Conservation (phyloP, 768 basidiomycete species). For the Lyophyllum semitale region DNA sequence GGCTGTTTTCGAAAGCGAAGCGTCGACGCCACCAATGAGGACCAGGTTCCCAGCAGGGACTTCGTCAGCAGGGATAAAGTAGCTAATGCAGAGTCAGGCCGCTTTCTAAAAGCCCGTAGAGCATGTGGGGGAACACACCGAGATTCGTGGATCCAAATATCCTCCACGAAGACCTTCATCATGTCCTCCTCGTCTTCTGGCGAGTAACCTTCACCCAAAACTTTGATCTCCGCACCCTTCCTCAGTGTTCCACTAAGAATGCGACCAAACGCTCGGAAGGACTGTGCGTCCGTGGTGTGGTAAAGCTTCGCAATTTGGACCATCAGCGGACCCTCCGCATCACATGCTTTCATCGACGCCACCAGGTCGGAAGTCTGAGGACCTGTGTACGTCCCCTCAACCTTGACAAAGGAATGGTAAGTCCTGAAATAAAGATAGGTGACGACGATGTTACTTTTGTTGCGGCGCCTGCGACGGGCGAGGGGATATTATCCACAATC, state of each 20-base stretch:
- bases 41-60: conserved; percentile 92
- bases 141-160: conserved; percentile 89
- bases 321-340: conserved; percentile 86
- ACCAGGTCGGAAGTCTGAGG: conserved; percentile 82
- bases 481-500: conserved; percentile 88
- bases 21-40: conserved; percentile 89
- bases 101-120: not conserved
- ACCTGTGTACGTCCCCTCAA: conserved; percentile 86
- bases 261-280: conserved; percentile 94
- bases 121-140: conserved; percentile 50
- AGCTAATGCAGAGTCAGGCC: conserved; percentile 50
- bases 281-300: conserved; percentile 94
- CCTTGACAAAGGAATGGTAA: conserved; percentile 36
- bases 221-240: conserved; percentile 86
- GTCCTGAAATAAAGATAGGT: not conserved
- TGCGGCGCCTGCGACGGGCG: conserved; percentile 60
- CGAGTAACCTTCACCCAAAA: conserved; percentile 97
- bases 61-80: conserved; percentile 87
- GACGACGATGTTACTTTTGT: conserved; percentile 53
- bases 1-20: conserved; percentile 93
- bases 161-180: conserved; percentile 81
- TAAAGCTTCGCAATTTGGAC: conserved; percentile 94
- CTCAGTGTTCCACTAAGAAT: conserved; percentile 89
- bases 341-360: conserved; percentile 78
- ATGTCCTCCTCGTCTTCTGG: conserved; percentile 99